Conservation (phyloP, 257 asterid genomes). For the Plectranthus barbatus region DNA sequence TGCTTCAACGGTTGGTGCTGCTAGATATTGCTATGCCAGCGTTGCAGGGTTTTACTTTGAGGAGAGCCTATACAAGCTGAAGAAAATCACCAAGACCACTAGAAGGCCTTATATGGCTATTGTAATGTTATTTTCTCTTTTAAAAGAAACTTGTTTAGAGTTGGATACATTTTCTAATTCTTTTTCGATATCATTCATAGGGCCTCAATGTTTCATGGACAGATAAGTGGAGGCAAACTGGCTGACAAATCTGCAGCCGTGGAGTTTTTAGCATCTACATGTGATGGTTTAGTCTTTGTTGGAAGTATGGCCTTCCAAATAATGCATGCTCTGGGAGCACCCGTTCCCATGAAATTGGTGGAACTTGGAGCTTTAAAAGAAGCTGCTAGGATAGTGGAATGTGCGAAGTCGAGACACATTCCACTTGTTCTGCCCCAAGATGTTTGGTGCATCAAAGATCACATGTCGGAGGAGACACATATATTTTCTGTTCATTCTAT, state of each 20-base stretch:
- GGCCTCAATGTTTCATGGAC: conserved; percentile 21
- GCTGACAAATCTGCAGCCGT: conserved; percentile 61
- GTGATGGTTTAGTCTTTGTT: conserved; percentile 80
- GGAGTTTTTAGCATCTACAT: conserved; percentile 44
- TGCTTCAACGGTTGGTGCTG: conserved; percentile 83
- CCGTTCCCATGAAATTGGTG: conserved; percentile 53
- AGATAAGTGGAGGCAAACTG: conserved; percentile 82
- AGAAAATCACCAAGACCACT: conserved; percentile 39
- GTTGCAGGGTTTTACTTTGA: conserved; percentile 82
- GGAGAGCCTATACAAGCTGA: conserved; percentile 50
- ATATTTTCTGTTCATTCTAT: conserved; percentile 37
- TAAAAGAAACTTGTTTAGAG: background rate
- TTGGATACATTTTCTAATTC: conserved; percentile 1
- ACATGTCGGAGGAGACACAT: conserved; percentile 29
- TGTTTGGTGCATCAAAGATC: conserved; percentile 52
- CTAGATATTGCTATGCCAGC: conserved; percentile 57
- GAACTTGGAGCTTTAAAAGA: conserved; percentile 45
- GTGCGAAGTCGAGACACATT: conserved; percentile 52
- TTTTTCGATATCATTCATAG: conserved; percentile 3
- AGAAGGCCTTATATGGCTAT: conserved; percentile 65
- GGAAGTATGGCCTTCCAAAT: conserved; percentile 81
- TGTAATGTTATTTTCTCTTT: conserved; percentile 36
- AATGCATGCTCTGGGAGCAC: conserved; percentile 62
- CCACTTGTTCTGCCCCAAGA: conserved; percentile 63
- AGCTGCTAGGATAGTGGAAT: conserved; percentile 48